Base-by-base conservation (phyloP, 2,329 filamentous ascomycete species). In the Bipolaris sorokiniana region DNA sequence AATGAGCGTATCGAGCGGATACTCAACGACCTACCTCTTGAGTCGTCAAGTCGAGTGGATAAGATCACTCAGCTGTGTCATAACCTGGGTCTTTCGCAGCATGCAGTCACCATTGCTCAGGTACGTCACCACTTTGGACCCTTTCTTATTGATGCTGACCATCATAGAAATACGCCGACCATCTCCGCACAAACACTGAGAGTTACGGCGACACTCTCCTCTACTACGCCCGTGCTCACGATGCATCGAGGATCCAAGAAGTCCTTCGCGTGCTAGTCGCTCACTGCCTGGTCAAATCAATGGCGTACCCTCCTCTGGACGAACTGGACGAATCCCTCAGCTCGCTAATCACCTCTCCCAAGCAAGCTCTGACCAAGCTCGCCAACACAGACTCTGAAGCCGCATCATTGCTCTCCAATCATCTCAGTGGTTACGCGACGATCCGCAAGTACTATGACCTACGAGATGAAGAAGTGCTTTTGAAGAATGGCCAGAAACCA, bases 401-500 rank as follows among this genome's bases (percentile, higher is more conserved):
- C 7, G 94, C 93, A 7, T 85, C 90, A 65, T 84, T 97, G 10
- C 82, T 98, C 3, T 91, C 93, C 45, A 90, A 89, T 59, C 89
- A 93, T 78, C 86, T 97, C 9, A 95, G 91, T 73, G 94, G 94
- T 20, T 98, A 98, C 70, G 94, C 93, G 20, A 96, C 92, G 0
- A 82, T 98, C 18, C 90, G 94, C 34, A 89, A 88, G 65, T 97
- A 94, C 79, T 98, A 96, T 76, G 89, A 93, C 61, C 84, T 93
- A n/a, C 87, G 94, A 47, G 94, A 98, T 70, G 84, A 86, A 67
- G 81, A 83, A n/a, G 62, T 82, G 4, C 61, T 75, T 5, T 60
- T 77, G 9, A 71, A 77, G 22, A 66, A 76, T 5, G 66, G 64
- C 47, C 53, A 67, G 51, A 79, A 76, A 47, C 76, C 80, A 5